Evolutionary conservation across 1,139 yeast genomes (phyloP).

Genomic region (Suzukiozyma palmioleophila): DNA sequence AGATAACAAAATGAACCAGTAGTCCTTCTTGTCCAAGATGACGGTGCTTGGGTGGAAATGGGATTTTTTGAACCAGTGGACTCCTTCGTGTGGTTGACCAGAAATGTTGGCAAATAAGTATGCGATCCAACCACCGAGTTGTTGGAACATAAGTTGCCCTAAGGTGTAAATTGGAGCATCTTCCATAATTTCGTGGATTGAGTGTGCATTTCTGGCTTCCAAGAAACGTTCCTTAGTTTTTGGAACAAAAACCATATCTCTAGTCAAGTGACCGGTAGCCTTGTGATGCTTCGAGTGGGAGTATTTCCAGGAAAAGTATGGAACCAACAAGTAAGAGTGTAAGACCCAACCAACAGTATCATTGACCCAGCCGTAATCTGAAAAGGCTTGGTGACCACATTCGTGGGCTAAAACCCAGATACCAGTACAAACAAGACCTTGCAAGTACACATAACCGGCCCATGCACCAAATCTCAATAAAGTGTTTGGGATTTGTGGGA

Average conservation of each 20-base stretch:
- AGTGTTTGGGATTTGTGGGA: slow-evolving; percentile 47
- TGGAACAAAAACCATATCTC: slow-evolving; percentile 84
- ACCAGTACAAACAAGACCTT: slow-evolving; percentile 55
- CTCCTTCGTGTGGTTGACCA: slow-evolving; percentile 63
- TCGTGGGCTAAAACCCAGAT: slow-evolving; percentile 87
- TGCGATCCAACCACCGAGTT: slow-evolving; percentile 69
- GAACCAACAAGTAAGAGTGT: slow-evolving; percentile 75
- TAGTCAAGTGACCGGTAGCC: slow-evolving; percentile 76
- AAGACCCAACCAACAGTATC: slow-evolving; percentile 79
- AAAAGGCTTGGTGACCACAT: slow-evolving; percentile 86
- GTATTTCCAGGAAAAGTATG: slow-evolving; percentile 83
- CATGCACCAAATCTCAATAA: slow-evolving; percentile 52
- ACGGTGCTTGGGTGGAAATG: slow-evolving; percentile 76
- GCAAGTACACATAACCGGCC: slow-evolving; percentile 42
- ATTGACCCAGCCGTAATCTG: slow-evolving; percentile 64
- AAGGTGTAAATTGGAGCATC: slow-evolving; percentile 72
- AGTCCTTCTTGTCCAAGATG: slow-evolving; percentile 65
- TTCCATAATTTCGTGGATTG: slow-evolving; percentile 57
- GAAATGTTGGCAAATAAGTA: slow-evolving; percentile 70
- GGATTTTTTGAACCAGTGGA: slow-evolving; percentile 39
- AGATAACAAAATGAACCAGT: slow-evolving; percentile 63
- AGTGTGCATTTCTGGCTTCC: slow-evolving; percentile 31
- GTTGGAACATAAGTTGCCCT: slow-evolving; percentile 56
- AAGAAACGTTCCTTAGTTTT: slow-evolving; percentile 55
- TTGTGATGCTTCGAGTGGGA: slow-evolving; percentile 84